phyloP scores from a whole-genome alignment of 495 filamentous ascomycete species.

The Aeminium ludgeri region DNA sequence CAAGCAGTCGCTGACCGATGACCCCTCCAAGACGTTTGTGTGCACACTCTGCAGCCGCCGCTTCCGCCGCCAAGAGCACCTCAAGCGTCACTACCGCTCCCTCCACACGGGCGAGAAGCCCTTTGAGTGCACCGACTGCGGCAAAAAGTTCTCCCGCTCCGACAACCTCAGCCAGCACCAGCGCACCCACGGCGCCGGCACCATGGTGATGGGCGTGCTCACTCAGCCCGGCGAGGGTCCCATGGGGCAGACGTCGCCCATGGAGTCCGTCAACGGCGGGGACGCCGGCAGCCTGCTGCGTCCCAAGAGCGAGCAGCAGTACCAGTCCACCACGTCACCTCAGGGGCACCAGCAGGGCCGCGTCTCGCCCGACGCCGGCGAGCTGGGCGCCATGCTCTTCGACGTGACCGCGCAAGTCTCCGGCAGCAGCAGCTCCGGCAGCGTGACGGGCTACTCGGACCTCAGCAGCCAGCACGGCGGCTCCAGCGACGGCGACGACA shows the following conservation, averaged over 20 bases:
- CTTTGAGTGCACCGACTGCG: slow-evolving; percentile 91
- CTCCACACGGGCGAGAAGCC: slow-evolving; percentile 98
- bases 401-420: slow-evolving; percentile 30
- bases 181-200: slow-evolving; percentile 78
- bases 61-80: slow-evolving; percentile 95
- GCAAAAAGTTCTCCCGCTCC: slow-evolving; percentile 96
- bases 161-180: slow-evolving; percentile 96
- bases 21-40: slow-evolving; percentile 95
- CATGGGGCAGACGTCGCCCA: slow-evolving; percentile 18
- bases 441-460: slow-evolving; percentile 36
- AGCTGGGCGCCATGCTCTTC: slow-evolving; percentile 18
- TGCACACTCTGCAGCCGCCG: slow-evolving; percentile 90
- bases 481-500: slow-evolving; percentile 33
- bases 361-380: slow-evolving; percentile 12
- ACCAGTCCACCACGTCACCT: neutral
- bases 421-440: slow-evolving; percentile 35
- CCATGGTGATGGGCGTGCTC: slow-evolving; percentile 75
- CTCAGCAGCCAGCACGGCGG: slow-evolving; percentile 32
- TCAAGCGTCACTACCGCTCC: slow-evolving; percentile 96
- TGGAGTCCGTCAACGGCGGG: slow-evolving; percentile 15
- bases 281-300: slow-evolving; percentile 13
- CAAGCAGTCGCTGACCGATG: slow-evolving; percentile 96
- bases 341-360: slow-evolving; percentile 1
- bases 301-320: slow-evolving; percentile 13
- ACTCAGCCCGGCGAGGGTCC: slow-evolving; percentile 41